Evolutionary conservation across 2,329 filamentous ascomycete species (phyloP).

Genomic region (Venturia aucupariae): DNA sequence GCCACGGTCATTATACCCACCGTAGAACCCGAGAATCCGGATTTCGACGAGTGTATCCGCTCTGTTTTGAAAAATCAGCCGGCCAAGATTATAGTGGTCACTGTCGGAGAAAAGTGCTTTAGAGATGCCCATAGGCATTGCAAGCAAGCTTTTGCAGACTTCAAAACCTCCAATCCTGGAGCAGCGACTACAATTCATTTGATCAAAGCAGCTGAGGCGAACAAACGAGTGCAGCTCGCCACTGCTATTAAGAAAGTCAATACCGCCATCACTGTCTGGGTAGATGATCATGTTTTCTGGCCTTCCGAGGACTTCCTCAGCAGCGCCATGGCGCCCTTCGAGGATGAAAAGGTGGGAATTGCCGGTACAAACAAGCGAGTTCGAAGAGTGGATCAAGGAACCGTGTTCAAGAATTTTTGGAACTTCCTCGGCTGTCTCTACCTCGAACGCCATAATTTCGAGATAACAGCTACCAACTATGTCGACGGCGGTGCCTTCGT

Average conservation of each 20-base stretch:
- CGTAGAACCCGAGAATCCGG: constrained; percentile 33
- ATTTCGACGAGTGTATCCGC: constrained; percentile 35
- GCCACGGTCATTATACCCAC: constrained; percentile 47
- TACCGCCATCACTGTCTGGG: constrained; percentile 37
- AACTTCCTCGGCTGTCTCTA: constrained; percentile 23
- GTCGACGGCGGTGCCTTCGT: constrained; percentile 27
- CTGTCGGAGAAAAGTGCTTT: constrained; percentile 28
- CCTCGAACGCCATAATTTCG: constrained; percentile 27
- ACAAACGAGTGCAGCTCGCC: constrained; percentile 42
- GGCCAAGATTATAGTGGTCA: constrained; percentile 35
- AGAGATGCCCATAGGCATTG: constrained; percentile 13
- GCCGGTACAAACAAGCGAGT: constrained; percentile 18
- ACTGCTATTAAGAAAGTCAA: constrained; percentile 29
- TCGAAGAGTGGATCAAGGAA: constrained; percentile 6
- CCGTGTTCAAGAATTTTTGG: constrained; percentile 17
- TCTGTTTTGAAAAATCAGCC: constrained; percentile 34
- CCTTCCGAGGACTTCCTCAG: constrained; percentile 30
- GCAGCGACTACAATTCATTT: constrained; percentile 24
- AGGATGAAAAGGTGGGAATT: constrained; percentile 14
- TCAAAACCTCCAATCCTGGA: constrained; percentile 3
- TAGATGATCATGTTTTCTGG: constrained; percentile 49
- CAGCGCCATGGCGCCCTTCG: constrained; percentile 32
- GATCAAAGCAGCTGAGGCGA: constrained; percentile 26
- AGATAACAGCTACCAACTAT: constrained; percentile 23
- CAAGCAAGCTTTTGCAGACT: constrained; percentile 14